Conservation (phyloP, 202 grass and related monocot genomes). For the Bolboschoenoplectus hybrid region DNA sequence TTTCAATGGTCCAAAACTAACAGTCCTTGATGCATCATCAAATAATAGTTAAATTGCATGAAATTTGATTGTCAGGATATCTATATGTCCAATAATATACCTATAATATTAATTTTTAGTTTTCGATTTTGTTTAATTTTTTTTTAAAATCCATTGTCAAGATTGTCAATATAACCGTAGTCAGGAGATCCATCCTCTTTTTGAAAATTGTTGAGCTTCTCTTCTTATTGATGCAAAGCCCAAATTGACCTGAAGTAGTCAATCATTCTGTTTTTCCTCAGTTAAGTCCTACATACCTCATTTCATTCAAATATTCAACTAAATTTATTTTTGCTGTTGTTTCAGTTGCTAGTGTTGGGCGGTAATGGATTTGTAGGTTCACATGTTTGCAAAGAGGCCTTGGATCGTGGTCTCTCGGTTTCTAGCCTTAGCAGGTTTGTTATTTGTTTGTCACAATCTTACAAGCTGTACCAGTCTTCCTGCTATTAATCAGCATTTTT, state of each 20-base stretch:
- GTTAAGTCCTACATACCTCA: neutral
- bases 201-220: neutral
- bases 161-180: neutral
- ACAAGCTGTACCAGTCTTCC: neutral
- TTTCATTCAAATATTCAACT: neutral
- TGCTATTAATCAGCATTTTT: neutral
- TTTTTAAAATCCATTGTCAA: neutral
- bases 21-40: too few species aligned
- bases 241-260: neutral
- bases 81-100: neutral
- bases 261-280: neutral
- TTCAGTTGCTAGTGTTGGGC: constrained; percentile 81
- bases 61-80: neutral
- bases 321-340: constrained; percentile 36
- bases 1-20: too few species aligned
- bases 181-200: neutral
- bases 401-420: constrained; percentile 73
- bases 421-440: constrained; percentile 87
- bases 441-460: neutral
- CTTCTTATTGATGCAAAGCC: neutral
- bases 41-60: neutral
- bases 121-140: neutral
- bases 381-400: constrained; percentile 86
- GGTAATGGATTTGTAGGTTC: constrained; percentile 96
- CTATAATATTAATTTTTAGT: neutral